Conservation (phyloP, 106 monocot species). For the Dendrobium chrysotoxum region DNA sequence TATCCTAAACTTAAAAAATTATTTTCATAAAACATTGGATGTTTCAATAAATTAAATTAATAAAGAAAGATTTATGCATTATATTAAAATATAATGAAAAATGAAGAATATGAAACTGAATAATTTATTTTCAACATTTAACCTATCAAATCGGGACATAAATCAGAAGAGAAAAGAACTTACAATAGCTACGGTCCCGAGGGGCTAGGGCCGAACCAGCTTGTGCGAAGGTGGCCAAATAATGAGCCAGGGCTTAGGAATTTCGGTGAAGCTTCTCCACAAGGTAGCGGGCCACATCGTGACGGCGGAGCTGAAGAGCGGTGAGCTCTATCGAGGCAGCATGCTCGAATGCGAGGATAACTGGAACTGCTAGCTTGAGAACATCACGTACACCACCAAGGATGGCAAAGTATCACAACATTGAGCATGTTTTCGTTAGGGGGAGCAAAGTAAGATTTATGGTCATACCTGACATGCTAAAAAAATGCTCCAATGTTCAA, state of each 20-base stretch:
- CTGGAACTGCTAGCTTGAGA: constrained; percentile 78
- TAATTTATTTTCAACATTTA: too few species aligned
- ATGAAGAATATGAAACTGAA: too few species aligned
- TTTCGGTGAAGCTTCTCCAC: constrained; percentile 77
- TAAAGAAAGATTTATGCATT: too few species aligned
- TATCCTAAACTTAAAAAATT: too few species aligned
- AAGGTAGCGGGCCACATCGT: constrained; percentile 68
- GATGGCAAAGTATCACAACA: constrained; percentile 78
- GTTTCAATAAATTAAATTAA: too few species aligned
- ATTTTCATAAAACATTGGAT: too few species aligned
- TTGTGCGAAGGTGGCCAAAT: neutral
- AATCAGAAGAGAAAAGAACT: neutral
- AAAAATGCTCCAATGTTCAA: constrained; percentile 99
- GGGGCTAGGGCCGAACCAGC: neutral
- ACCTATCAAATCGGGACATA: neutral
- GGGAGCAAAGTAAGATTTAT: constrained; percentile 96
- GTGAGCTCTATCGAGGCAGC: constrained; percentile 65
- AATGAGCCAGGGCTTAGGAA: constrained; percentile 64
- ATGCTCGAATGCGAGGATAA: constrained; percentile 81
- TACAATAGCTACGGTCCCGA: constrained; percentile 20
- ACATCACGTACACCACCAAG: constrained; percentile 67
- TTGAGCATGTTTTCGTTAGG: constrained; percentile 84
- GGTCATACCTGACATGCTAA: constrained; percentile 96
- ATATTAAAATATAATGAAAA: too few species aligned
- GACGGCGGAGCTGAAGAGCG: constrained; percentile 66